A percentile compares a stretch with the other conserved stretches of the same genome.
Evolutionary conservation across 176 grass and related monocot species (phyloP).

Genomic region (Ensete glaucum): DNA sequence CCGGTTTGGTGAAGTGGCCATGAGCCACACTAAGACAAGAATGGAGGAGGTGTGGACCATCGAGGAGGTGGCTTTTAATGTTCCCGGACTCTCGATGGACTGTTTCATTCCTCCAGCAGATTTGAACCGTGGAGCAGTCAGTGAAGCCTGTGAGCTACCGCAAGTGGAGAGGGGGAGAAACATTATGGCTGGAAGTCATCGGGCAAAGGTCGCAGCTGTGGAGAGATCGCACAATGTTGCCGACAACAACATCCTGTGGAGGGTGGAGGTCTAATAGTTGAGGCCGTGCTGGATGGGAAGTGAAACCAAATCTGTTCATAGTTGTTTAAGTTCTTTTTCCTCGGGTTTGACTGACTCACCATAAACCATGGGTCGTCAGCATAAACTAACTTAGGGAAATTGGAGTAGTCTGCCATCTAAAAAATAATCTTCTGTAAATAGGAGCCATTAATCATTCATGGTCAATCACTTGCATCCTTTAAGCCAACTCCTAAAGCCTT

Average conservation of each 20-base stretch:
- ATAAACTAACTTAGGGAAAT: background rate
- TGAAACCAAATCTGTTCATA: background rate
- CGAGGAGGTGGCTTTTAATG: background rate
- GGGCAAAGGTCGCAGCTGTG: background rate
- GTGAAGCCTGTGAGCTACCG: background rate
- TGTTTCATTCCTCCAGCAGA: background rate
- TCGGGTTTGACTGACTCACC: background rate
- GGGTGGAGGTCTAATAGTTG: background rate
- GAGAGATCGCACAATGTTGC: background rate
- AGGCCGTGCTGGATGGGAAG: background rate
- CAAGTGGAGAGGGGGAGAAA: background rate
- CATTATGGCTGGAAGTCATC: background rate
- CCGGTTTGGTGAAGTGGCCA: slow-evolving; percentile 1
- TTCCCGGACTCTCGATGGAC: background rate
- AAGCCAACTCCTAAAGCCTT: too few species aligned
- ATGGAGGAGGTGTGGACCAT: slow-evolving; percentile 2
- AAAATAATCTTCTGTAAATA: background rate
- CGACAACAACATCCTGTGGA: background rate
- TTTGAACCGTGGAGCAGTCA: background rate
- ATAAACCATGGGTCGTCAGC: too few species aligned
- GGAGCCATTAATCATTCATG: background rate
- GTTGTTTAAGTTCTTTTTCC: background rate
- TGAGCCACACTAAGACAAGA: slow-evolving; percentile 2
- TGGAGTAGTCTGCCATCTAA: background rate
- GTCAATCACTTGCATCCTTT: too few species aligned